These are phyloP conservation scores for Zalerion maritima DNA, from an alignment of 495 filamentous ascomycete genomes.

Conservation along the genomic window DNA sequence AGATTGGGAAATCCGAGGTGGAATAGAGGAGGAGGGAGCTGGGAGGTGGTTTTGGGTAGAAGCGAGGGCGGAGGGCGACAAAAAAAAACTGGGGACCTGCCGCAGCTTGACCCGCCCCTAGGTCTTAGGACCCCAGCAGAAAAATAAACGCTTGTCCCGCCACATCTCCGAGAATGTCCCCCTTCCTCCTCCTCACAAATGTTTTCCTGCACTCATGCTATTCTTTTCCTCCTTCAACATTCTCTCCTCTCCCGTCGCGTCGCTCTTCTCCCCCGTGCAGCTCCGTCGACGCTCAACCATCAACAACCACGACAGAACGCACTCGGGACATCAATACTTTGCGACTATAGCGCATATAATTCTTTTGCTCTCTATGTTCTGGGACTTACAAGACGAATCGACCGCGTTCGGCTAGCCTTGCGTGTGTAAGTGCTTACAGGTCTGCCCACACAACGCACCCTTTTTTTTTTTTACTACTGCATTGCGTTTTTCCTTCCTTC, in stretches of 20 bases:
- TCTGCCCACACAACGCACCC: too few species aligned
- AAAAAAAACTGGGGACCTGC: conserved; percentile 1
- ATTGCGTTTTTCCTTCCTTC: conserved; percentile 18
- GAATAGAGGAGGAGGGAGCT: conserved; percentile 9
- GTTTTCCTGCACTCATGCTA: too few species aligned
- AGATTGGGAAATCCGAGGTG: conserved; percentile 6
- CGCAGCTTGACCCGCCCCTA: too few species aligned
- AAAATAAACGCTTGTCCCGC: too few species aligned
- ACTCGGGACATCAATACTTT: conserved; percentile 10
- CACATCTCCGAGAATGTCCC: too few species aligned
- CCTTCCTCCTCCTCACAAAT: too few species aligned
- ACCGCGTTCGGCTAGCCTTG: conserved; percentile 5
- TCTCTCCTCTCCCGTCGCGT: too few species aligned
- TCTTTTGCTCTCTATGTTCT: conserved; percentile 15
- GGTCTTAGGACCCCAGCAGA: too few species aligned
- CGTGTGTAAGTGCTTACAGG: background rate
- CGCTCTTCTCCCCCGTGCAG: too few species aligned
- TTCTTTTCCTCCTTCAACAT: too few species aligned
- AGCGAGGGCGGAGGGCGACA: conserved; percentile 1
- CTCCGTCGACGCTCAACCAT: too few species aligned
- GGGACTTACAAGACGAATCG: conserved; percentile 14
- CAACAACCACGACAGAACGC: conserved; percentile 13
- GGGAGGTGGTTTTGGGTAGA: conserved; percentile 11
- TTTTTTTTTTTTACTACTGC: conserved; percentile 21
- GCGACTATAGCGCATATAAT: conserved; percentile 15